Percentiles rank a stretch among this genome's conserved stretches.
These are phyloP conservation scores for Aspergillus bridgeri DNA, from an alignment of 495 filamentous ascomycete species.

Conservation along the genomic window DNA sequence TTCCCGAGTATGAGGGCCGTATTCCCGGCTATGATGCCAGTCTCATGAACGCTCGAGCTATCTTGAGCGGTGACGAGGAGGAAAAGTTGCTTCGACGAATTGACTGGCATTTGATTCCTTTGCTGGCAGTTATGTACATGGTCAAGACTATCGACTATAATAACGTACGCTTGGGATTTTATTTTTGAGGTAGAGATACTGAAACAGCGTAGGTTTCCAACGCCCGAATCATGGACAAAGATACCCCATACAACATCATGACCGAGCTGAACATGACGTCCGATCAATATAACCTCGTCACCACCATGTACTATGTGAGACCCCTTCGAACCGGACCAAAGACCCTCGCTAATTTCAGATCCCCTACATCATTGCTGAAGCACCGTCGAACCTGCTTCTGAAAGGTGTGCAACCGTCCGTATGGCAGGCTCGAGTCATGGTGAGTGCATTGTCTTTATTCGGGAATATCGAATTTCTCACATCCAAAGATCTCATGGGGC, in stretches of 20 bases:
- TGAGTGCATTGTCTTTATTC: not conserved
- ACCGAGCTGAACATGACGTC: constrained; percentile 33
- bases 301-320: constrained; percentile 27
- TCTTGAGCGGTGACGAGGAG: constrained; percentile 39
- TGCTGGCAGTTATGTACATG: constrained; percentile 43
- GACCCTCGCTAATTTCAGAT: constrained; percentile 24
- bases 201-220: constrained; percentile 29
- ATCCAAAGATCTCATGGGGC: constrained; percentile 24
- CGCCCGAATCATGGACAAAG: constrained; percentile 37
- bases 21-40: constrained; percentile 40
- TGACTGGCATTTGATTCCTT: constrained; percentile 44
- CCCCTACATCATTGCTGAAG: constrained; percentile 45
- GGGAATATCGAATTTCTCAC: not conserved
- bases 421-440: constrained; percentile 37
- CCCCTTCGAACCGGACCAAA: not conserved
- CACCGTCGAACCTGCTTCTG: constrained; percentile 39
- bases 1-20: constrained; percentile 12
- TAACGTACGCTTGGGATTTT: constrained; percentile 24
- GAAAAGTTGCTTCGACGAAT: constrained; percentile 40
- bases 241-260: constrained; percentile 39
- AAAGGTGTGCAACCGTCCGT: constrained; percentile 35
- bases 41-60: constrained; percentile 37
- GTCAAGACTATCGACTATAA: constrained; percentile 41
- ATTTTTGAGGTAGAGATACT: not conserved
- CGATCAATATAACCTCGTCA: constrained; percentile 29